These are phyloP conservation scores for Fusarium beomiforme DNA, from an alignment of 2,329 filamentous ascomycete species.

Conservation along the genomic window DNA sequence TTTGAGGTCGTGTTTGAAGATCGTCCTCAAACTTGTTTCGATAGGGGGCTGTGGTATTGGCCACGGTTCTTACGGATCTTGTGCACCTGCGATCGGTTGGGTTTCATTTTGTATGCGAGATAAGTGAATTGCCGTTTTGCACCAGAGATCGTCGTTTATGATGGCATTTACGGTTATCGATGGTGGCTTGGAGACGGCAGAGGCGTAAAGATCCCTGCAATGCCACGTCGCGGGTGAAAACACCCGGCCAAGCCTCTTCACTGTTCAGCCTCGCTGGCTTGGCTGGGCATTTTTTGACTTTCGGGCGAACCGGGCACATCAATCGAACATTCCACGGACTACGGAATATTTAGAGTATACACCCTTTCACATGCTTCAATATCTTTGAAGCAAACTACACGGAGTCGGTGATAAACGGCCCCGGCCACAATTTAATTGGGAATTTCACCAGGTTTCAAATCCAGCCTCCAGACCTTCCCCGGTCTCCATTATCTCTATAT, in stretches of 20 bases:
- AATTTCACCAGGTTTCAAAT: not conserved
- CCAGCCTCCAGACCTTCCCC: not conserved
- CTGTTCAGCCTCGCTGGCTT: not conserved
- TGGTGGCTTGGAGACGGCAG: not conserved
- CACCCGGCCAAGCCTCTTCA: not conserved
- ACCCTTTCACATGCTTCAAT: not conserved
- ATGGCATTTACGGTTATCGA: not conserved
- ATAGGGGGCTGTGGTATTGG: not conserved
- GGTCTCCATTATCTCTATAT: not conserved
- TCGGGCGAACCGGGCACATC: not conserved
- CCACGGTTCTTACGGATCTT: not conserved
- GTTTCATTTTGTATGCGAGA: slow-evolving; percentile 24
- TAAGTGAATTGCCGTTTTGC: not conserved
- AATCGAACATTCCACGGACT: not conserved
- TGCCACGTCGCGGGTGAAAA: not conserved
- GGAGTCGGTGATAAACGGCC: not conserved
- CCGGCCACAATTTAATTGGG: not conserved
- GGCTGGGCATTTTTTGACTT: not conserved
- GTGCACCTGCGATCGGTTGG: slow-evolving; percentile 1
- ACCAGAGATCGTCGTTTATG: not conserved
- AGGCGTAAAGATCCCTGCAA: not conserved
- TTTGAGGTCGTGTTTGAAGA: slow-evolving; percentile 6
- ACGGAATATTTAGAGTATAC: not conserved
- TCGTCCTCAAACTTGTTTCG: slow-evolving; percentile 20
- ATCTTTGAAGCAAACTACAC: not conserved